Evolutionary conservation across 805 yeast species (phyloP), one percentile per base, ranked within the genome.

Genomic region (Saturnispora halmiae): DNA sequence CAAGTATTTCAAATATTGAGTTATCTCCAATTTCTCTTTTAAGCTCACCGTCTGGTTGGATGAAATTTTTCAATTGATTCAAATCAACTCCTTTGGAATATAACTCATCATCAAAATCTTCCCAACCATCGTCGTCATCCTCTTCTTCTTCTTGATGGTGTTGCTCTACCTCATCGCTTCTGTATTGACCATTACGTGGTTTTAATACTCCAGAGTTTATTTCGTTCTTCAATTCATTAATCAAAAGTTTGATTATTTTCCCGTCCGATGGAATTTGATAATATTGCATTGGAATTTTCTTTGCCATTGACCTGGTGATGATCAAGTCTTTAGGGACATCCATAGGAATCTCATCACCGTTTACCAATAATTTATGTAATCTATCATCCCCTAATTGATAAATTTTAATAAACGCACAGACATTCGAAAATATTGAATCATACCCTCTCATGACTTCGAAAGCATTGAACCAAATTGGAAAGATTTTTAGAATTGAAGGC

Each of bases 261-360:
- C 69, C 67, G 13, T 80, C 72, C 0, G 85, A 83, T 0, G 88
- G 66, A 2, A 87, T 67, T 52, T 72, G 75, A 0, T 82, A 75
- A 50, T 71, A 85, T 49, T 68, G 59, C 38, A 75, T 71, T 0
- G 83, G 82, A 70, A 77, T 68, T 13, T 60, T 59, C 50, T 73
- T 77, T 3, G 94, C 76, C 80, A 79, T 82, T 0, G 96, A 84
- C 53, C 97, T 73, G 0, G 97, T 90, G 4, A 85, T 64, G 27
- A 90, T 87, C n/a, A 74, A 50, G 41, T 77, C 82, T 13, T 67
- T 66, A 1, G 56, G 52, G 6, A 66, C 63, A 34, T 65, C 61
- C 51, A 77, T 71, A 3, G 82, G 78, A 22, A 82, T 61, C 26
- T 78, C 61, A 46, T 86, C 86, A n/a, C 95, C 96, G 48, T 86